Conservation (phyloP, 805 yeast species). For the Saccharomycopsis vini region DNA sequence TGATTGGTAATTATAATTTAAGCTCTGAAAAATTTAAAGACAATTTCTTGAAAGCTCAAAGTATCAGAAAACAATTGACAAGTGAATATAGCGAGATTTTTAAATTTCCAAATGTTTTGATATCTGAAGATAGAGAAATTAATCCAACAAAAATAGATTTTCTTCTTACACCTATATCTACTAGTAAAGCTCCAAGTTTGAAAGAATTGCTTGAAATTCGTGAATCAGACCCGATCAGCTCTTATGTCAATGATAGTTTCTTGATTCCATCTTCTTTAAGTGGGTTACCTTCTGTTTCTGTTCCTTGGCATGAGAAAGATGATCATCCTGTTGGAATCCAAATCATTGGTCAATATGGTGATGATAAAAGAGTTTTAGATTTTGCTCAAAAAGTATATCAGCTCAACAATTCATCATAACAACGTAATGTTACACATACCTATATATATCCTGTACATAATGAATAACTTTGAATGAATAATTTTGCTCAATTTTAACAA, state of each 20-base stretch:
- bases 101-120: slow-evolving; percentile 36
- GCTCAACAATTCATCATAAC: too few relatives aligned
- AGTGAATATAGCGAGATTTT: slow-evolving; percentile 62
- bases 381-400: too few relatives aligned
- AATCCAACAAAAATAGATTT: slow-evolving; percentile 46
- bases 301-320: slow-evolving; percentile 39
- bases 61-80: slow-evolving; percentile 50
- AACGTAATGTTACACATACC: too few relatives aligned
- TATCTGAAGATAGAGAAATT: slow-evolving; percentile 18
- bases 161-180: slow-evolving; percentile 65
- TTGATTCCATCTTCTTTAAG: slow-evolving; percentile 89
- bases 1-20: slow-evolving; percentile 79
- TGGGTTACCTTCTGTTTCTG: slow-evolving; percentile 76
- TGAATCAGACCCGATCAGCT: slow-evolving; percentile 40
- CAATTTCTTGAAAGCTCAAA: slow-evolving; percentile 70
- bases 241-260: slow-evolving; percentile 72
- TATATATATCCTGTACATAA: too few relatives aligned
- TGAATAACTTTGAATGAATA: too few relatives aligned
- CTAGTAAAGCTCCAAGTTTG: slow-evolving; percentile 45
- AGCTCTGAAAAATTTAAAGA: slow-evolving; percentile 62
- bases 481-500: too few relatives aligned
- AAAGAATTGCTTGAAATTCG: slow-evolving; percentile 32
- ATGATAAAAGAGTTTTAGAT: slow-evolving; percentile 55
- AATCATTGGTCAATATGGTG: slow-evolving; percentile 77
- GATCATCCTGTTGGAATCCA: slow-evolving; percentile 60